Conservation (phyloP, 2,329 filamentous ascomycete genomes). For the Hypomyces rosellus region DNA sequence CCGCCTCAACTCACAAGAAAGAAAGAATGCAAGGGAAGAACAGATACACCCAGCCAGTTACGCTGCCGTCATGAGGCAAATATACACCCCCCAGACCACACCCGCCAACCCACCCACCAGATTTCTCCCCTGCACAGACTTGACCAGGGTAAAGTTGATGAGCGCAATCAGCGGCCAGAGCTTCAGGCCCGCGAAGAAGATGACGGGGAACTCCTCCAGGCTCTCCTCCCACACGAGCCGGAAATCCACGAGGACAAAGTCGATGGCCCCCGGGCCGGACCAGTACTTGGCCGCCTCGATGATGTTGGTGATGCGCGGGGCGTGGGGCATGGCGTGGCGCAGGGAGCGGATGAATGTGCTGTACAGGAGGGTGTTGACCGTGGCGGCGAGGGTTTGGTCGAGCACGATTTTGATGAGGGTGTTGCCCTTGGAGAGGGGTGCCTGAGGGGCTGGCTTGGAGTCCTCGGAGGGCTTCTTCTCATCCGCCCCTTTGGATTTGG, state of each 20-base stretch:
- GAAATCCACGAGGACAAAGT: conserved; percentile 42
- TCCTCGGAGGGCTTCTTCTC: conserved; percentile 30
- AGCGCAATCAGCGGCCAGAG: conserved; percentile 67
- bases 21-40: too few species aligned
- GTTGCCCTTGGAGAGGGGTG: conserved; percentile 52
- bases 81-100: conserved; percentile 67
- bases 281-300: conserved; percentile 29
- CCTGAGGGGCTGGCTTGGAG: conserved; percentile 14
- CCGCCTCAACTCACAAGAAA: too few species aligned
- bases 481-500: conserved; percentile 20
- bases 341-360: conserved; percentile 53
- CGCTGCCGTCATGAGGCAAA: conserved; percentile 53
- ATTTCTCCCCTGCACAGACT: conserved; percentile 65
- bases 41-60: too few species aligned
- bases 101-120: conserved; percentile 67
- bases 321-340: conserved; percentile 41
- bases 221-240: conserved; percentile 36
- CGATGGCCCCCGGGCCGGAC: conserved; percentile 34
- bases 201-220: conserved; percentile 52
- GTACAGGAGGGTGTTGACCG: conserved; percentile 60
- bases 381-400: conserved; percentile 62
- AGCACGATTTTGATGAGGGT: conserved; percentile 60
- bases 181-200: conserved; percentile 61
- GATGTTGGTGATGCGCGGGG: conserved; percentile 31
- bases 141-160: conserved; percentile 61